These are phyloP conservation scores for Fusarium pseudograminearum DNA, from an alignment of 2,329 filamentous ascomycete genomes.

Conservation along the genomic window DNA sequence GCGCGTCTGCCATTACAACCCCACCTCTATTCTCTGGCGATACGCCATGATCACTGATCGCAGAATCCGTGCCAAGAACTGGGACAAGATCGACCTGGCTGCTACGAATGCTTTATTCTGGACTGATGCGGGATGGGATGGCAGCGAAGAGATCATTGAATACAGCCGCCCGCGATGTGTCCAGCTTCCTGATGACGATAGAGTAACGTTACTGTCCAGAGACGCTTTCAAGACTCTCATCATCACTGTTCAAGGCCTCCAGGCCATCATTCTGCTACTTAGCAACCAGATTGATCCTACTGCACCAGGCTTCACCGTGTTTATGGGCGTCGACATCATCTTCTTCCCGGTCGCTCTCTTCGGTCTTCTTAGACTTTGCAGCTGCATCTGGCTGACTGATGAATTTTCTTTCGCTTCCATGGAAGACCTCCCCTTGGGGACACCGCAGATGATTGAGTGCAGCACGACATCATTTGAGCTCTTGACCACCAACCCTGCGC, in stretches of 20 bases:
- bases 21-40: slow-evolving; percentile 31
- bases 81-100: slow-evolving; percentile 15
- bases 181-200: slow-evolving; percentile 1
- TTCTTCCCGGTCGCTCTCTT: slow-evolving; percentile 22
- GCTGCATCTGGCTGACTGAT: slow-evolving; percentile 4
- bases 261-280: slow-evolving; percentile 1
- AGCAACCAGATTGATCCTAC: not conserved
- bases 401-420: slow-evolving; percentile 8
- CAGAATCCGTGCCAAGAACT: slow-evolving; percentile 6
- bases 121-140: slow-evolving; percentile 30
- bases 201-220: not conserved
- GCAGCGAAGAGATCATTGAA: slow-evolving; percentile 14
- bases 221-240: slow-evolving; percentile 12
- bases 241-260: slow-evolving; percentile 6
- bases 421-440: not conserved
- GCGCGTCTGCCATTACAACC: slow-evolving; percentile 27
- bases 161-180: not conserved
- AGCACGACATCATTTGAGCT: not conserved
- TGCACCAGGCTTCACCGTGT: not conserved
- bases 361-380: slow-evolving; percentile 15
- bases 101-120: slow-evolving; percentile 25
- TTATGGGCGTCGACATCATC: slow-evolving; percentile 19
- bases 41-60: slow-evolving; percentile 20
- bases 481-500: not conserved
- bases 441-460: not conserved